A percentile compares a stretch with the other conserved stretches of the same genome.
Conservation (phyloP, 1,139 yeast species). For the Scheffersomyces insectosa region DNA sequence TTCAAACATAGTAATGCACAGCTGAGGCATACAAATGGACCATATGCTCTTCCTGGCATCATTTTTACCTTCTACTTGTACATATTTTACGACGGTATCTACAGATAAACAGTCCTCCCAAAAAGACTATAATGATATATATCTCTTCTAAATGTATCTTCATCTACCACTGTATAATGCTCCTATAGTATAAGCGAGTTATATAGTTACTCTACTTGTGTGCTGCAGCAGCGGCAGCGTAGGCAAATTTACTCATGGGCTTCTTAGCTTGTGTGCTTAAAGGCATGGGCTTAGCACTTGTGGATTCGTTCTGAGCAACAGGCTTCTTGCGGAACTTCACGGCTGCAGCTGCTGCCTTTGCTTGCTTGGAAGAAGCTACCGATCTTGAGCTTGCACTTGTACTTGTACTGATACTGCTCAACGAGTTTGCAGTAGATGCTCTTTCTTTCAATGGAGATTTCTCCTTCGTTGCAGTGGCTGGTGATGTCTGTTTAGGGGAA, state of each 20-base stretch:
- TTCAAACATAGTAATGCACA: too few relatives aligned
- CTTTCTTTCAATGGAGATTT: constrained; percentile 42
- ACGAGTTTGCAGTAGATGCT: constrained; percentile 48
- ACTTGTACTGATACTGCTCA: constrained; percentile 24
- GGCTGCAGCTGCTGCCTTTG: constrained; percentile 4
- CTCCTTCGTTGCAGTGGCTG: constrained; percentile 27
- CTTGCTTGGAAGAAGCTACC: background rate
- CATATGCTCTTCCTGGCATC: too few relatives aligned
- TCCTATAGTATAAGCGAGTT: background rate
- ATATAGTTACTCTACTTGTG: constrained; percentile 10
- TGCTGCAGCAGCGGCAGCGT: constrained; percentile 52
- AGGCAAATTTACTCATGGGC: constrained; percentile 36
- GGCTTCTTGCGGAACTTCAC: constrained; percentile 6
- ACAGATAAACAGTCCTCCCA: too few relatives aligned
- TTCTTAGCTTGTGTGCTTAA: constrained; percentile 3
- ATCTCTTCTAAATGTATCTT: background rate
- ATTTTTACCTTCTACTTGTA: too few relatives aligned
- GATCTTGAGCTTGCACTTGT: constrained; percentile 11
- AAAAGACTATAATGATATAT: background rate
- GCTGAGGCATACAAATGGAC: too few relatives aligned
- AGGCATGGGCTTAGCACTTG: background rate
- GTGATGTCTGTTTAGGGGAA: constrained; percentile 12
- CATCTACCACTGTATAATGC: too few relatives aligned
- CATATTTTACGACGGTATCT: too few relatives aligned
- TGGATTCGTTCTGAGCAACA: constrained; percentile 10